A percentile compares a stretch with the other conserved stretches of the same genome.
phyloP scores from a whole-genome alignment of 257 asterid species.

The Solanum etuberosum region DNA sequence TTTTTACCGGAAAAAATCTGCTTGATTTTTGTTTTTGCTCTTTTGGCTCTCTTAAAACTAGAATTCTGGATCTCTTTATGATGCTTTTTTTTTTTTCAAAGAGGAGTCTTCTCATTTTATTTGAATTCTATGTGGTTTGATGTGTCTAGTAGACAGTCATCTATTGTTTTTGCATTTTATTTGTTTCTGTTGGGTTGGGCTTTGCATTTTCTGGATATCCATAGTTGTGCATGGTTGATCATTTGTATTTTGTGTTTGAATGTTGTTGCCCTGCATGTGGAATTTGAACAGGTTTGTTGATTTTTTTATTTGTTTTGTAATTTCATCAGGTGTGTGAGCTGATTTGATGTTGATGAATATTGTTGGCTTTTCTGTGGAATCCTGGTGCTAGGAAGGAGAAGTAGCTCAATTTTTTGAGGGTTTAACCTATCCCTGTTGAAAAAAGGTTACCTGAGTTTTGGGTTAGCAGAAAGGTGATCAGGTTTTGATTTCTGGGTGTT shows the following conservation, averaged over 20 bases:
- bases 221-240: not conserved
- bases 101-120: not conserved
- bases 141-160: not conserved
- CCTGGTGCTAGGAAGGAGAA: not conserved
- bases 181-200: not conserved
- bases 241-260: not conserved
- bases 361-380: conserved; percentile 8
- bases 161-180: not conserved
- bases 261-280: not conserved
- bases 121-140: not conserved
- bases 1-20: not conserved
- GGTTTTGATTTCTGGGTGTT: conserved; percentile 14
- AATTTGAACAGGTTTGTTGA: not conserved
- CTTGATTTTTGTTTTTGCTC: not conserved
- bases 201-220: not conserved
- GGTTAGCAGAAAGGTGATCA: conserved; percentile 6
- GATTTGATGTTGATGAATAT: conserved; percentile 24
- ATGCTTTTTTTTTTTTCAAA: not conserved
- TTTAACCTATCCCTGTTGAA: conserved; percentile 5
- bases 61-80: not conserved
- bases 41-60: not conserved
- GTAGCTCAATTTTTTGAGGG: conserved; percentile 8
- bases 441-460: conserved; percentile 4
- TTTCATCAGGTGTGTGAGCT: not conserved
- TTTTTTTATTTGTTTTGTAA: not conserved